These are phyloP conservation scores for Tylopilus sp. DNA, from an alignment of 1,284 basidiomycete genomes.

Conservation along the genomic window DNA sequence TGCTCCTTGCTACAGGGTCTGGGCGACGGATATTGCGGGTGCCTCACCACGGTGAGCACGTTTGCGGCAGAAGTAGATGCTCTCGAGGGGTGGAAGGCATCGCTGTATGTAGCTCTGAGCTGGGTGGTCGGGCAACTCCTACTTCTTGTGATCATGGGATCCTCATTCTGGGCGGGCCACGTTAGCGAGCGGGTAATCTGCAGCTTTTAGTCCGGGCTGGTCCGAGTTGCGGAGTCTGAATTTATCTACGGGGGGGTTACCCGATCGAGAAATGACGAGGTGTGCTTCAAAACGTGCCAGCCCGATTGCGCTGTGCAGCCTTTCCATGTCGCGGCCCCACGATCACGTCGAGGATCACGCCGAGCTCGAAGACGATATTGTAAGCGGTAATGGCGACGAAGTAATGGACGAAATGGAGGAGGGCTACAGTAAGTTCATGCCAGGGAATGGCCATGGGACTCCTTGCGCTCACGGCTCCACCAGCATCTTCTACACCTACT, in stretches of 20 bases:
- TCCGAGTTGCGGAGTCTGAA: conserved; percentile 30
- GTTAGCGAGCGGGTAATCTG: conserved; percentile 43
- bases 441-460: conserved; percentile 7
- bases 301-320: conserved; percentile 24
- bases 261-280: conserved; percentile 24
- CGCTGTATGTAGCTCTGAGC: conserved; percentile 67
- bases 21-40: conserved; percentile 91
- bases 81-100: conserved; percentile 53
- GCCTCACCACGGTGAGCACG: conserved; percentile 91
- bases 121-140: conserved; percentile 69
- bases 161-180: conserved; percentile 55
- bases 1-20: conserved; percentile 79
- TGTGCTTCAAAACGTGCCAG: conserved; percentile 17
- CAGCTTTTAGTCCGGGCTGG: conserved; percentile 24
- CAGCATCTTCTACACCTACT: conserved; percentile 79
- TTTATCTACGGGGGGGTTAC: conserved; percentile 20
- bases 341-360: conserved; percentile 43
- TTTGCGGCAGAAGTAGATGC: conserved; percentile 79
- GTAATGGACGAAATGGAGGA: conserved; percentile 67
- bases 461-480: conserved; percentile 16
- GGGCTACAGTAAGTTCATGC: conserved; percentile 58
- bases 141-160: conserved; percentile 72
- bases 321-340: conserved; percentile 47
- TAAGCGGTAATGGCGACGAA: conserved; percentile 53
- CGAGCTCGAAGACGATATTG: conserved; percentile 48